Evolutionary conservation across 23 red algal genomes (phyloP).

Genomic region (Agarophyton chilense): DNA sequence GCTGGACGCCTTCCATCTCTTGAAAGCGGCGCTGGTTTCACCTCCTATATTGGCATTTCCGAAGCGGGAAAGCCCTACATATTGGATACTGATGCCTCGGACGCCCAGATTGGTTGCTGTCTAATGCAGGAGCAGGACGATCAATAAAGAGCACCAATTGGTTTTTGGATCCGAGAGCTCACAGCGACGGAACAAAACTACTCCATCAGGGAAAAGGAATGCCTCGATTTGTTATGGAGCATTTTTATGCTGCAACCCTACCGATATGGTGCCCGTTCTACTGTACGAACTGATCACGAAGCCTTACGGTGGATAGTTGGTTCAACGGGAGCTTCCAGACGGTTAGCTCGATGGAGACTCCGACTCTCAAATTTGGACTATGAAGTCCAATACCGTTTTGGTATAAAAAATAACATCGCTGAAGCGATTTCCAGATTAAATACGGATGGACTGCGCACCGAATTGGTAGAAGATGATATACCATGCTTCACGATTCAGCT

Average conservation of each 20-base stretch:
- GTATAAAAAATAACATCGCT: conserved; percentile 7
- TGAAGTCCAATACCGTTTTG: background rate
- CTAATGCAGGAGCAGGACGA: conserved; percentile 7
- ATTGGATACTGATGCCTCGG: conserved; percentile 15
- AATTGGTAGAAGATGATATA: background rate
- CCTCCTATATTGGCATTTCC: conserved; percentile 12
- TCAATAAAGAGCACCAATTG: background rate
- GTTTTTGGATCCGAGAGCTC: conserved; percentile 27
- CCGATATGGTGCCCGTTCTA: conserved; percentile 6
- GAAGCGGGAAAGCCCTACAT: background rate
- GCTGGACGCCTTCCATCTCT: background rate
- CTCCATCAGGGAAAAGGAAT: conserved; percentile 5
- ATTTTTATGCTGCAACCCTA: background rate
- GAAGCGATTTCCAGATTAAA: conserved; percentile 11
- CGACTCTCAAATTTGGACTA: conserved; percentile 10
- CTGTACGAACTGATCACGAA: conserved; percentile 20
- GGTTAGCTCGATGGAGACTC: conserved; percentile 8
- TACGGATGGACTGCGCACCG: background rate
- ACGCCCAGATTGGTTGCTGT: background rate
- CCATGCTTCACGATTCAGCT: background rate
- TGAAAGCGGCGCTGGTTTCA: conserved; percentile 24
- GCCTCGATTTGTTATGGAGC: conserved; percentile 36
- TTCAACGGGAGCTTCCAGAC: background rate
- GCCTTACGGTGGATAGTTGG: conserved; percentile 42
- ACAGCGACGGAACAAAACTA: conserved; percentile 14